Conservation (phyloP, 768 basidiomycete species). For the Mycena olivaceomarginata region DNA sequence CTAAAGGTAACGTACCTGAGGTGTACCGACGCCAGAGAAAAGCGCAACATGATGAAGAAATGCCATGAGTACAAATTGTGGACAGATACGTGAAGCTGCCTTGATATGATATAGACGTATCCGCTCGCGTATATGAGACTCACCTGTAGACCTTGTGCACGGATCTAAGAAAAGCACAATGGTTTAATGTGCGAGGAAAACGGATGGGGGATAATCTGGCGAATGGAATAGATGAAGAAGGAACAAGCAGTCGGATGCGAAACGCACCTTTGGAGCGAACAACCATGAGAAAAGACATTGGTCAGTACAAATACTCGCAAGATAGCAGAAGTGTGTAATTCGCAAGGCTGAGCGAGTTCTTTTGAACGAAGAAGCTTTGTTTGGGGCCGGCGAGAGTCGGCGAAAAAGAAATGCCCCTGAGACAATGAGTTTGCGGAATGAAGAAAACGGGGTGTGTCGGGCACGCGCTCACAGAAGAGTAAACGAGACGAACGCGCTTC, state of each 20-base stretch:
- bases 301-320: not conserved
- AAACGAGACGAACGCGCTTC: too few species aligned
- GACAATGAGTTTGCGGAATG: too few species aligned
- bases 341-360: not conserved
- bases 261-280: not conserved
- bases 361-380: not conserved
- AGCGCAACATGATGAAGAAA: too few species aligned
- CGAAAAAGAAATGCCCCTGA: not conserved
- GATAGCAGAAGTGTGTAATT: not conserved
- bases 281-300: not conserved
- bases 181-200: not conserved
- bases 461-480: too few species aligned
- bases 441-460: too few species aligned
- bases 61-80: too few species aligned
- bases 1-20: too few species aligned
- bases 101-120: too few species aligned
- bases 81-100: too few species aligned
- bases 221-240: not conserved
- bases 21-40: too few species aligned
- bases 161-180: not conserved
- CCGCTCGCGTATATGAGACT: not conserved
- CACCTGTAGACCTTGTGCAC: not conserved
- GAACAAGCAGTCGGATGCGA: not conserved
- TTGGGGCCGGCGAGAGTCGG: not conserved
- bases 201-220: not conserved